Conservation (phyloP, 352 stramenopile genomes). For the Thraustotheca clavata region DNA sequence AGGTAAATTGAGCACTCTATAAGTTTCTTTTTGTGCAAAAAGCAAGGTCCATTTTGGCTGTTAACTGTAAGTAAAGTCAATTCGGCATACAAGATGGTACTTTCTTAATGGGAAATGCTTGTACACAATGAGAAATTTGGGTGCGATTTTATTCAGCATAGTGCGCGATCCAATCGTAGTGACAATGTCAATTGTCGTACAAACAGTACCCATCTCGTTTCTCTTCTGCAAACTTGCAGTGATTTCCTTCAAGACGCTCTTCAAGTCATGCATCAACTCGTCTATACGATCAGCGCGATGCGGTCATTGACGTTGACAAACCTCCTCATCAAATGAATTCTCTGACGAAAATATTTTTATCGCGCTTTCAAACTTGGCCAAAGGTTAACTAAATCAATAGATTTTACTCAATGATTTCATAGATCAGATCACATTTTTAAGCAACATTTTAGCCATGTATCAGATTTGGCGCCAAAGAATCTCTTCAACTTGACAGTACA, state of each 20-base stretch:
- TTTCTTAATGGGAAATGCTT: not conserved
- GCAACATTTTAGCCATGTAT: too few relatives aligned
- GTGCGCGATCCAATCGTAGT: too few relatives aligned
- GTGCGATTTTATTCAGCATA: not conserved
- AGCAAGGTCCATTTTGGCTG: not conserved
- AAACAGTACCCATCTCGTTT: slow-evolving; percentile 6
- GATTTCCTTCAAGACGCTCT: not conserved
- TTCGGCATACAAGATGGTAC: not conserved
- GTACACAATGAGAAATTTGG: not conserved
- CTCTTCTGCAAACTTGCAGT: not conserved
- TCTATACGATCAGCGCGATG: too few relatives aligned
- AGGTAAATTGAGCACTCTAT: too few relatives aligned
- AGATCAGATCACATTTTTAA: too few relatives aligned
- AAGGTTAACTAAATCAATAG: too few relatives aligned
- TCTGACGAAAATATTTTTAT: not conserved
- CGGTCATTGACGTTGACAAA: not conserved
- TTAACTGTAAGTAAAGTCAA: not conserved
- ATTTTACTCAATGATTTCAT: too few relatives aligned
- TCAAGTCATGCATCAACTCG: not conserved
- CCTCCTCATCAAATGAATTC: not conserved
- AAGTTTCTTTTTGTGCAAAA: not conserved
- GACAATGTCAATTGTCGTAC: too few relatives aligned
- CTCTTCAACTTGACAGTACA: too few relatives aligned
- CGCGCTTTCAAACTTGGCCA: too few relatives aligned
- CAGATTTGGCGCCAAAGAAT: too few relatives aligned